Base-by-base conservation (phyloP, 1,139 yeast species). In the Yamadazyma songkhlaensis region DNA sequence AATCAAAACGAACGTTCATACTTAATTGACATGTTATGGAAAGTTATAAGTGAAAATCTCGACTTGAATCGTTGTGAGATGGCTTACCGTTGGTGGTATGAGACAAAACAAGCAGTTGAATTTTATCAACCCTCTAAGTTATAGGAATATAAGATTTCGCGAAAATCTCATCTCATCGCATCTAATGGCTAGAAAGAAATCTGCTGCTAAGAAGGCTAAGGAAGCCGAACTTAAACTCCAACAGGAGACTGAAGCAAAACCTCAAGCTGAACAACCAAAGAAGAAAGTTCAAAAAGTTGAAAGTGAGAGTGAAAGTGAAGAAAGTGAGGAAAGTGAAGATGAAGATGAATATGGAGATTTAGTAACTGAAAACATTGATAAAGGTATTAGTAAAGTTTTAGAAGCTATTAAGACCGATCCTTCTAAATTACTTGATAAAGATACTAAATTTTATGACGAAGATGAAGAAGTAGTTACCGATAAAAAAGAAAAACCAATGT, bases 291-390 rank as follows among this genome's bases (percentile, higher is more conserved):
- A 23, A 28, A 8, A 9, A n/a, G 31, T 14, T n/a, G 59, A 54
- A 7, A 60, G 57, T 3, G 34, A 29, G 4, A 34, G 51, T 11
- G 59, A 54, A 6, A 61, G 57, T 3, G 57, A 56, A 12, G 61
- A 59, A 4, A 57, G 67, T 1, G 60, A 71, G 1, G 59, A 67
- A 4, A 63, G 70, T 2, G 97, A 88, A 56, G 92, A 83, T 4
- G 99, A 94, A 60, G 99, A 94, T 55, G 97, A 90, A 45, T 84
- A 61, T 50, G 99, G 97, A 34, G 96, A 88, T 28, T 67, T 92
- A 41, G 72, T 87, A 38, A 92, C 97, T 0, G 89, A 80, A 34
- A 89, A 85, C 39, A 87, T 94, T 6, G 97, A 94, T 48, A 61
- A 71, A 12, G 95, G 95, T 9, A 83, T 94, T 48, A 70, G 76